phyloP scores from a whole-genome alignment of 768 basidiomycete genomes.

The Psilocybe cubensis region DNA sequence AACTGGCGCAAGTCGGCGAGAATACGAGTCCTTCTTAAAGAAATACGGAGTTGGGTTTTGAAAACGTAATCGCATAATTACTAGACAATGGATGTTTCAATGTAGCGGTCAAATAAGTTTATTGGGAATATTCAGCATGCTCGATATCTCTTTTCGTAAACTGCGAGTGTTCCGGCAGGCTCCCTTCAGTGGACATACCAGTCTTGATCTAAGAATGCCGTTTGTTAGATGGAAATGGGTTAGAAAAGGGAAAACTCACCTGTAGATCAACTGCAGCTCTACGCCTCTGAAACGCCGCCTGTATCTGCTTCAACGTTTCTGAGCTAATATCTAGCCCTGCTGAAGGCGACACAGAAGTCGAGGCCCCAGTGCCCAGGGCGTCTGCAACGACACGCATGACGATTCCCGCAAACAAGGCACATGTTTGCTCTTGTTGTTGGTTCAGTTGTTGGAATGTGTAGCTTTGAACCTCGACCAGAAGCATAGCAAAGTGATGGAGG shows the following conservation, averaged over 20 bases:
- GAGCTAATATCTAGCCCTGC: not conserved
- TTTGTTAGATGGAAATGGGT: not conserved
- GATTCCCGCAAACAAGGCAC: not conserved
- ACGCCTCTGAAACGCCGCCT: not conserved
- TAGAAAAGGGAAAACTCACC: not conserved
- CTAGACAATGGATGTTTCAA: too few species aligned
- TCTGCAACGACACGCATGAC: not conserved
- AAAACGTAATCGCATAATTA: too few species aligned
- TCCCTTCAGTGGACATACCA: too few species aligned
- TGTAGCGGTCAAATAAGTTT: too few species aligned
- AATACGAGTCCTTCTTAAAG: constrained; percentile 7
- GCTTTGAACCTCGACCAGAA: not conserved
- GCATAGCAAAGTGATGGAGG: not conserved
- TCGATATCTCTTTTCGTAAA: too few species aligned
- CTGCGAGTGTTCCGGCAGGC: too few species aligned
- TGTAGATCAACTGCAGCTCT: not conserved
- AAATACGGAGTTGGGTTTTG: not conserved
- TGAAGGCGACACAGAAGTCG: not conserved
- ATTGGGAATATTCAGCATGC: too few species aligned
- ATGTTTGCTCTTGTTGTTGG: not conserved
- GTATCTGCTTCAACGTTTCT: not conserved
- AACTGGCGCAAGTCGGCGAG: not conserved
- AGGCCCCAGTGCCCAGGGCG: not conserved
- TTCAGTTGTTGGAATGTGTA: not conserved
- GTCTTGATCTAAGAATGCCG: not conserved